phyloP scores from a whole-genome alignment of 805 yeast genomes.

The Cyberlindnera veronae region DNA sequence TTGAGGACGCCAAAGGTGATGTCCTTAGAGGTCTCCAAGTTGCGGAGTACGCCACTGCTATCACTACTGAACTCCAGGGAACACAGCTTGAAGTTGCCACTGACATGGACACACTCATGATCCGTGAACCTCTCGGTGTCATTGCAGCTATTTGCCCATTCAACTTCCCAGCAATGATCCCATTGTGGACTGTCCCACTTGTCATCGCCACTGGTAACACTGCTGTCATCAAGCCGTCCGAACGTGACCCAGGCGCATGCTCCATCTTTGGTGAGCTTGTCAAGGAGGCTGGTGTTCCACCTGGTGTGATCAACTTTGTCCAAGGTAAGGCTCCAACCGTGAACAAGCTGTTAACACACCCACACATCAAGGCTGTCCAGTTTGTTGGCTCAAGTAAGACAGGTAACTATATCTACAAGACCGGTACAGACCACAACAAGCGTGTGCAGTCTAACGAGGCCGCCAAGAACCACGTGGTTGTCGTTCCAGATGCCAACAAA shows the following conservation, averaged over 20 bases:
- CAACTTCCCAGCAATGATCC: conserved; percentile 82
- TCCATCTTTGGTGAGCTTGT: conserved; percentile 66
- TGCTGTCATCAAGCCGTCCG: conserved; percentile 64
- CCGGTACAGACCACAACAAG: conserved; percentile 68
- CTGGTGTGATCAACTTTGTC: conserved; percentile 66
- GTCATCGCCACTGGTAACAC: conserved; percentile 67
- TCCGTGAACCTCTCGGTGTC: conserved; percentile 69
- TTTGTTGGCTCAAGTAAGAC: conserved; percentile 77
- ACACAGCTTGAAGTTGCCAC: conserved; percentile 61
- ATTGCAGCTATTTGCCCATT: conserved; percentile 79
- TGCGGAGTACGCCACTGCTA: conserved; percentile 69
- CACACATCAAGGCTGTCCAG: conserved; percentile 67
- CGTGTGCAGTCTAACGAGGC: conserved; percentile 76
- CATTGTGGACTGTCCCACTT: conserved; percentile 53
- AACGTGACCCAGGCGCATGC: conserved; percentile 77
- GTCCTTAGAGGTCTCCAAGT: conserved; percentile 75
- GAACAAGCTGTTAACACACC: conserved; percentile 64
- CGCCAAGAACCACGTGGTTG: conserved; percentile 72
- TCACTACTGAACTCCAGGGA: conserved; percentile 63
- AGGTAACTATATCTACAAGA: conserved; percentile 66
- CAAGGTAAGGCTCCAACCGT: conserved; percentile 74
- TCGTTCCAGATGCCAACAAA: conserved; percentile 70
- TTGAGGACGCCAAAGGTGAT: conserved; percentile 72
- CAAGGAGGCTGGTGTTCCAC: conserved; percentile 68
- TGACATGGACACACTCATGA: conserved; percentile 75